phyloP scores from a whole-genome alignment of 108 stramenopile species.

The Nitzschia sp. region DNA sequence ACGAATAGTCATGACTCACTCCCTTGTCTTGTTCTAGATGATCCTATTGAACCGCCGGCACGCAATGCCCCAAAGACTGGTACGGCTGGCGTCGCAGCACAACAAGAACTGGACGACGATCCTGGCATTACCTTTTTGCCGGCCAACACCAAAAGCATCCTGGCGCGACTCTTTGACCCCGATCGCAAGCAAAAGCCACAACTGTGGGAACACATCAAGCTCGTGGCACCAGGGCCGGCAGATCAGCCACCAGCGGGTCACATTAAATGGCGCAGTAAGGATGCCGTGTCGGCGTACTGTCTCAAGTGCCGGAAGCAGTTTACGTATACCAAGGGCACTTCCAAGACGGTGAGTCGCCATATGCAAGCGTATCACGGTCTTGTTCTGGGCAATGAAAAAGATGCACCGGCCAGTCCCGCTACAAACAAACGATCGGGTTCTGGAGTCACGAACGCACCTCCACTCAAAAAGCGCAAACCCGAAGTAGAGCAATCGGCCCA shows the following conservation, averaged over 20 bases:
- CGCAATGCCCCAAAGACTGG: slow-evolving; percentile 17
- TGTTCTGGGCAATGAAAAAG: not conserved
- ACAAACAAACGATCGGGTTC: not conserved
- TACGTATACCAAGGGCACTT: slow-evolving; percentile 36
- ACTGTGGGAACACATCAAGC: slow-evolving; percentile 27
- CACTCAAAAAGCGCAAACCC: slow-evolving; percentile 24
- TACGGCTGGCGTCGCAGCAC: not conserved
- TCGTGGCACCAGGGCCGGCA: slow-evolving; percentile 36
- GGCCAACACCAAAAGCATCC: slow-evolving; percentile 15
- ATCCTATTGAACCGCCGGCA: slow-evolving; percentile 25
- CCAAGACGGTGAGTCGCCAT: slow-evolving; percentile 29
- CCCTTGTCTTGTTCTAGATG: too few relatives aligned
- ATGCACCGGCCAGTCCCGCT: not conserved
- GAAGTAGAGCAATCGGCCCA: slow-evolving; percentile 8
- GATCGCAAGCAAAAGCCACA: slow-evolving; percentile 32
- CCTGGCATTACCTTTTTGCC: not conserved
- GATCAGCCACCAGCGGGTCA: slow-evolving; percentile 20
- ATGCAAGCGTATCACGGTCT: slow-evolving; percentile 30
- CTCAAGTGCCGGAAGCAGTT: slow-evolving; percentile 36
- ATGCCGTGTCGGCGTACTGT: slow-evolving; percentile 41
- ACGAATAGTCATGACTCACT: too few relatives aligned
- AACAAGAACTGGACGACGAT: not conserved
- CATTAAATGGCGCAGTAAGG: slow-evolving; percentile 22
- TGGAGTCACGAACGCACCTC: slow-evolving; percentile 4
- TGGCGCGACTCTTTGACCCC: slow-evolving; percentile 33